Evolutionary conservation across 345 rosid species (phyloP).

Genomic region (Lepidium aucheri): DNA sequence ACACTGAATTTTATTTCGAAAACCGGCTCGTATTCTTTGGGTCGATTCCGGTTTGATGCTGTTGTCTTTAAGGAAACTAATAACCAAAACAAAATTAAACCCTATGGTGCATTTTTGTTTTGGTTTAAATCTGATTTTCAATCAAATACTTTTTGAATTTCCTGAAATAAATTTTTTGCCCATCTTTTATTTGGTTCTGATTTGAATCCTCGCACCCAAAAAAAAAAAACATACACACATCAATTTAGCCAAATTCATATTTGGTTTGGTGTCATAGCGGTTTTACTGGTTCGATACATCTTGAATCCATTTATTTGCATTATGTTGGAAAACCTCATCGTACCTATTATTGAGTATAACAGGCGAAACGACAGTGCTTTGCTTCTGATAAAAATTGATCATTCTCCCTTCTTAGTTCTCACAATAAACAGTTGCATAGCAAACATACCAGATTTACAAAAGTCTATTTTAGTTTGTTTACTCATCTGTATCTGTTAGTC

Average conservation of each 20-base stretch:
- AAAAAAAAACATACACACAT: too few species aligned
- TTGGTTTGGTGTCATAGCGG: neutral
- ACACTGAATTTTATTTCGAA: neutral
- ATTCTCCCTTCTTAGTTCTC: neutral
- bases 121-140: neutral
- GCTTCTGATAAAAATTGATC: neutral
- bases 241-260: neutral
- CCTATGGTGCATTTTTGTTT: neutral
- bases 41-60: neutral
- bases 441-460: neutral
- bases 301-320: neutral
- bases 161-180: neutral
- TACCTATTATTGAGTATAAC: neutral
- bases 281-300: neutral
- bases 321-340: neutral
- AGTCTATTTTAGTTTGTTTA: conserved; percentile 6
- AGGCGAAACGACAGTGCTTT: too few species aligned
- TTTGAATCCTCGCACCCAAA: too few species aligned
- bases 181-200: too few species aligned
- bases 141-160: neutral
- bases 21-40: neutral
- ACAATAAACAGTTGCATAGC: neutral
- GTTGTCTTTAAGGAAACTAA: neutral
- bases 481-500: neutral
- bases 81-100: neutral